phyloP scores from a whole-genome alignment of 2,329 filamentous ascomycete species.

The Sporothrix euskadiensis region DNA sequence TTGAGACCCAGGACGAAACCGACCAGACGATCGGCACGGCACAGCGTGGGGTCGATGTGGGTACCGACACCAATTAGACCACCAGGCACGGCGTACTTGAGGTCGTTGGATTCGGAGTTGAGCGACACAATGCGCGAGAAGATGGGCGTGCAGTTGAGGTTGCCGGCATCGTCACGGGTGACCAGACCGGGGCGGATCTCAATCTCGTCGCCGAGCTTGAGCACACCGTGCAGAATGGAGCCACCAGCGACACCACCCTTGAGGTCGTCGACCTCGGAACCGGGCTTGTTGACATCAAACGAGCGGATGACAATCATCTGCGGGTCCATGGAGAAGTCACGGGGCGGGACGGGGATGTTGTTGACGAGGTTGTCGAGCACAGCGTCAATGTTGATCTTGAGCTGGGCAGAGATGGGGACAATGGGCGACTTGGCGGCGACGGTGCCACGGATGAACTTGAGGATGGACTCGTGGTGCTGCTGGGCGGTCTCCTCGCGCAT shows the following conservation, averaged over 20 bases:
- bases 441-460: constrained; percentile 97
- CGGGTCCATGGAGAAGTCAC: constrained; percentile 88
- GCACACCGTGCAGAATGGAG: constrained; percentile 90
- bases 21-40: constrained; percentile 97
- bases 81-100: constrained; percentile 97
- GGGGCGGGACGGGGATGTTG: constrained; percentile 86
- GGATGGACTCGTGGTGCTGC: constrained; percentile 93
- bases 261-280: constrained; percentile 96
- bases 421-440: constrained; percentile 93
- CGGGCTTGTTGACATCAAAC: constrained; percentile 99
- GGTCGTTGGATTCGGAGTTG: constrained; percentile 96
- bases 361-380: constrained; percentile 95
- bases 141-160: constrained; percentile 95
- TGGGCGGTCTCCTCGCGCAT: constrained; percentile 95
- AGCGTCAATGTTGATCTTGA: constrained; percentile 99
- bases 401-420: constrained; percentile 94
- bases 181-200: constrained; percentile 99
- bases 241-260: constrained; percentile 99
- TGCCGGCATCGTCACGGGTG: constrained; percentile 87
- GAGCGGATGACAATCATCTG: constrained; percentile 99
- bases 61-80: constrained; percentile 98
- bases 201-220: constrained; percentile 97
- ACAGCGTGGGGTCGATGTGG: constrained; percentile 93
- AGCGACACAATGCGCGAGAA: constrained; percentile 93
- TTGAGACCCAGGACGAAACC: constrained; percentile 96